Evolutionary conservation across 2,329 filamentous ascomycete species (phyloP).

Genomic region (Nigrospora sphaerica): DNA sequence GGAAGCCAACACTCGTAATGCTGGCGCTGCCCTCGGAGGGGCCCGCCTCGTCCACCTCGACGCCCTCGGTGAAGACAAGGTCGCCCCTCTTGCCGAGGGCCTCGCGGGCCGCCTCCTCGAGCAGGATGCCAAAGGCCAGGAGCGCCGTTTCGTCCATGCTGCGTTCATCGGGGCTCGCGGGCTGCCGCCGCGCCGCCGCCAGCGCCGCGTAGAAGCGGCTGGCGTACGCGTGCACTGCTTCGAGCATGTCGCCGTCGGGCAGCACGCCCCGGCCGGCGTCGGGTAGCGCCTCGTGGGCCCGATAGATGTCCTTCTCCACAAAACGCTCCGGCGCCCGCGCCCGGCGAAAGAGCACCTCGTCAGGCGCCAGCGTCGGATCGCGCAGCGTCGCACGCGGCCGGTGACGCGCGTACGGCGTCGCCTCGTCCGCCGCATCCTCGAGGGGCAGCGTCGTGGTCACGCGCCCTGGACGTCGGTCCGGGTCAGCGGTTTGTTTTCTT

Average conservation of each 20-base stretch:
- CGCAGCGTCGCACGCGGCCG: conserved; percentile 15
- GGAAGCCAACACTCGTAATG: conserved; percentile 13
- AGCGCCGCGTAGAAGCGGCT: conserved; percentile 56
- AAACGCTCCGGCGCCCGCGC: conserved; percentile 59
- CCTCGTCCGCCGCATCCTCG: conserved; percentile 10
- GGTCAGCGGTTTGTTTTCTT: neutral
- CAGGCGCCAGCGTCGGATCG: conserved; percentile 47
- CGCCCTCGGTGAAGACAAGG: conserved; percentile 62
- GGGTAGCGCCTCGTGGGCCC: conserved; percentile 50
- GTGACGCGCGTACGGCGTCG: conserved; percentile 3
- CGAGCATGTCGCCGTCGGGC: conserved; percentile 63
- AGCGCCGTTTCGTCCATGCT: conserved; percentile 76
- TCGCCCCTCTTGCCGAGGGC: conserved; percentile 59
- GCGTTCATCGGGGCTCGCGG: conserved; percentile 32
- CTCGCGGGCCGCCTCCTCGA: conserved; percentile 62
- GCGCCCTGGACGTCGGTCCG: conserved; percentile 18
- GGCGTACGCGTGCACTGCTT: conserved; percentile 60
- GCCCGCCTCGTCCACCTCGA: conserved; percentile 15
- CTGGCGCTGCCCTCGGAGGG: neutral
- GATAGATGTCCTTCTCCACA: conserved; percentile 66
- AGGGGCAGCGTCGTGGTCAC: conserved; percentile 23
- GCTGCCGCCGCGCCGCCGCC: conserved; percentile 9
- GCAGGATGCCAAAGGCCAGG: conserved; percentile 64
- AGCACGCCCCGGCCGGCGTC: conserved; percentile 40
- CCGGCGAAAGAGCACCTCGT: conserved; percentile 64